phyloP scores from a whole-genome alignment of 805 yeast species.

The Sungouiozyma intestinalis region DNA sequence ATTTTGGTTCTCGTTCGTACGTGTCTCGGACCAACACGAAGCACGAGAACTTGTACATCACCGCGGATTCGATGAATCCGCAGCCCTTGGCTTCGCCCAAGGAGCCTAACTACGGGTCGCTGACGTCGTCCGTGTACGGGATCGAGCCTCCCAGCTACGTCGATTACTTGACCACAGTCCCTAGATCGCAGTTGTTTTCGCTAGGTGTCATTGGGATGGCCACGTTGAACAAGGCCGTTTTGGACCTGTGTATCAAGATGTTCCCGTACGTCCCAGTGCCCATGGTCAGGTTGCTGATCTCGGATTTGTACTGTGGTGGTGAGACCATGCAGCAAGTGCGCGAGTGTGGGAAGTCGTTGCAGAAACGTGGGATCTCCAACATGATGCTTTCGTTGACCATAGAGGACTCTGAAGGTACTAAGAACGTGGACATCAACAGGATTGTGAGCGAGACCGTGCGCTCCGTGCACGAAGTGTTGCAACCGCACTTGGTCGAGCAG shows the following conservation, averaged over 20 bases:
- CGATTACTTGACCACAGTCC: constrained; percentile 42
- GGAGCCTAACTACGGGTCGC: not conserved
- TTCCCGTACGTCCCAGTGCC: constrained; percentile 71
- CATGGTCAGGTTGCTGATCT: constrained; percentile 60
- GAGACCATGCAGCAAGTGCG: constrained; percentile 62
- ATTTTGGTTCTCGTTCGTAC: not conserved
- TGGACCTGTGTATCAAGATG: constrained; percentile 48
- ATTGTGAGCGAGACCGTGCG: constrained; percentile 54
- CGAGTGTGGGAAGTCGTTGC: constrained; percentile 56
- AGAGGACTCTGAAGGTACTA: constrained; percentile 80
- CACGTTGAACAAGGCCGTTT: constrained; percentile 52
- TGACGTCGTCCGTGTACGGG: not conserved
- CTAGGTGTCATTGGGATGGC: constrained; percentile 60
- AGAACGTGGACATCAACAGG: constrained; percentile 38
- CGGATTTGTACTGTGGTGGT: constrained; percentile 86
- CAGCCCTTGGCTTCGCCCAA: not conserved
- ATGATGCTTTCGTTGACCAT: constrained; percentile 94
- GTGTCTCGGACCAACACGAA: constrained; percentile 4
- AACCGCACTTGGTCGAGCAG: constrained; percentile 59
- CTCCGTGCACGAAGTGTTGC: constrained; percentile 57
- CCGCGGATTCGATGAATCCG: not conserved
- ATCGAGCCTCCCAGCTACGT: constrained; percentile 13
- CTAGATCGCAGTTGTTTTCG: constrained; percentile 47
- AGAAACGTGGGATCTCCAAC: constrained; percentile 70
- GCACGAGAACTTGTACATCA: not conserved